Evolutionary conservation across 345 rosid genomes (phyloP).

Genomic region (Camelina neglecta): DNA sequence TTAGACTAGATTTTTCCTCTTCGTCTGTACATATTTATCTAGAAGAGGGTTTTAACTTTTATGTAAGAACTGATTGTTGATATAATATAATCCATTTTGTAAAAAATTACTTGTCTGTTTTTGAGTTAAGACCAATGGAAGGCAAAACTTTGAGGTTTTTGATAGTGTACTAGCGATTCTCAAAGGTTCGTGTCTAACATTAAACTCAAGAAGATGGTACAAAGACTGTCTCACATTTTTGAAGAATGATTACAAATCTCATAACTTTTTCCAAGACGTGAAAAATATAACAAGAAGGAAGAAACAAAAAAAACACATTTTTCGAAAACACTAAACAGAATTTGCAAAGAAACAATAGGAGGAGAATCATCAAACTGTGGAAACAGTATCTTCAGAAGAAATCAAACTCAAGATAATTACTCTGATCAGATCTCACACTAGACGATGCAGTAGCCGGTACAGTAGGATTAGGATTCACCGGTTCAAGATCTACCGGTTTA

Average conservation of each 20-base stretch:
- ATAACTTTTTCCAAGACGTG: slow-evolving; percentile 36
- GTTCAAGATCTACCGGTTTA: slow-evolving; percentile 68
- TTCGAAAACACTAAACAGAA: slow-evolving; percentile 35
- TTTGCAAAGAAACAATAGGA: slow-evolving; percentile 35
- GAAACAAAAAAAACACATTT: slow-evolving; percentile 4
- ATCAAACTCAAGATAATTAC: slow-evolving; percentile 74
- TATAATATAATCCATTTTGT: slow-evolving; percentile 13
- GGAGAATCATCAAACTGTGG: slow-evolving; percentile 15
- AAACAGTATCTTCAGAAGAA: slow-evolving; percentile 57
- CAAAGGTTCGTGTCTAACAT: slow-evolving; percentile 25
- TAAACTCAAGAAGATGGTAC: slow-evolving; percentile 27
- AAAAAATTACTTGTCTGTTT: too few relatives aligned
- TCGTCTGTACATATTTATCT: slow-evolving; percentile 12
- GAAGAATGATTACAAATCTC: slow-evolving; percentile 44
- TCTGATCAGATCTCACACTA: slow-evolving; percentile 56
- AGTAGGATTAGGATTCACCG: slow-evolving; percentile 39
- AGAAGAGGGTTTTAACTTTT: slow-evolving; percentile 15
- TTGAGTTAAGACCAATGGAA: neutral
- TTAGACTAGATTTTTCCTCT: neutral
- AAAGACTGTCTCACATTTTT: slow-evolving; percentile 34
- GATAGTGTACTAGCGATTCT: neutral
- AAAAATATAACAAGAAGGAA: neutral
- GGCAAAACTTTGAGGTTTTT: neutral
- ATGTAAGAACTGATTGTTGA: slow-evolving; percentile 34
- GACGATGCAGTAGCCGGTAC: slow-evolving; percentile 49